phyloP scores from a whole-genome alignment of 2,329 filamentous ascomycete species.

The Monilinia aucupariae region DNA sequence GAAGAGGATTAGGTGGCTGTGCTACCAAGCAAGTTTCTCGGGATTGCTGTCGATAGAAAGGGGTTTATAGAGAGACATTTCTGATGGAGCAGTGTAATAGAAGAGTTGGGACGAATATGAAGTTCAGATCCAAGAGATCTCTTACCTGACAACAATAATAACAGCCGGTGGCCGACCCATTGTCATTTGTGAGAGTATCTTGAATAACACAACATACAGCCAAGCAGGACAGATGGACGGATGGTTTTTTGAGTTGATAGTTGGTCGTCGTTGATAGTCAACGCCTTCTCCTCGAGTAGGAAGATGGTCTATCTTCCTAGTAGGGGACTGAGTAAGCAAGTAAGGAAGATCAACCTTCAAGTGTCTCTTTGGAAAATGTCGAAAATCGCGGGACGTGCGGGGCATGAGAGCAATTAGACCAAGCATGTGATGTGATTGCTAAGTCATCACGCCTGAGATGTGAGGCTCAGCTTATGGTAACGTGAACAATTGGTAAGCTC shows the following conservation, averaged over 20 bases:
- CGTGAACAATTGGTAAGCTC: too few relatives aligned
- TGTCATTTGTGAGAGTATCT: conserved; percentile 15
- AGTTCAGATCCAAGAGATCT: conserved; percentile 15
- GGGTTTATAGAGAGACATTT: not conserved
- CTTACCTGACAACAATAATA: conserved; percentile 47
- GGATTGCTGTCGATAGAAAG: not conserved
- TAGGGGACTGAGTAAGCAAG: too few relatives aligned
- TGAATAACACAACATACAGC: not conserved
- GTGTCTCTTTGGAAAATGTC: not conserved
- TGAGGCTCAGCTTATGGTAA: too few relatives aligned
- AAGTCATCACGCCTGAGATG: not conserved
- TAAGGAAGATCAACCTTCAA: too few relatives aligned
- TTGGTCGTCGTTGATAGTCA: not conserved
- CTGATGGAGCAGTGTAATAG: not conserved
- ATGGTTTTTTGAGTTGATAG: conserved; percentile 2
- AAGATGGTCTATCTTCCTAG: too few relatives aligned
- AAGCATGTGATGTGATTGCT: not conserved
- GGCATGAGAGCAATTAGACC: not conserved
- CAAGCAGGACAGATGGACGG: not conserved
- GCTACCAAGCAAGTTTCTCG: not conserved
- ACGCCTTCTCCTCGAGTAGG: too few relatives aligned
- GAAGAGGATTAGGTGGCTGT: conserved; percentile 16
- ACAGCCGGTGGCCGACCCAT: conserved; percentile 47
- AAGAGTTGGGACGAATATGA: not conserved
- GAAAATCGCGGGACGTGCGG: conserved; percentile 5